Conservation (phyloP, 352 stramenopile species). For the Pythium brachiatum region DNA sequence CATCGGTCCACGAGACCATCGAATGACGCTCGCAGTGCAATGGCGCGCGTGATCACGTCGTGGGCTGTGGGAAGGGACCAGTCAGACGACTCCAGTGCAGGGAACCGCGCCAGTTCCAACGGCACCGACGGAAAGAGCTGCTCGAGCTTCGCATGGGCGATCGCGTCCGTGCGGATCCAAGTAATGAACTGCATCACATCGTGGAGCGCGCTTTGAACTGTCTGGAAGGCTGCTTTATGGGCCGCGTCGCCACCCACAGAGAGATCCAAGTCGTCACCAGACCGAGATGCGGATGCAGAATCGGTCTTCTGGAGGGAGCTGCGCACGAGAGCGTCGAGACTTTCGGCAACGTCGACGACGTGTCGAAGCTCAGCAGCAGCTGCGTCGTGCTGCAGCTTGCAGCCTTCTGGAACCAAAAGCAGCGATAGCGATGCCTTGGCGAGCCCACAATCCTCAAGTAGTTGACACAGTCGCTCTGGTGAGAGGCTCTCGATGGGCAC, state of each 20-base stretch:
- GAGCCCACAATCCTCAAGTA: constrained; percentile 29
- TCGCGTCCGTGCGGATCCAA: constrained; percentile 6
- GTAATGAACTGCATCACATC: constrained; percentile 9
- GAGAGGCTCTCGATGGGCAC: constrained; percentile 13
- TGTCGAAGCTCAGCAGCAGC: constrained; percentile 3
- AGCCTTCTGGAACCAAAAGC: constrained; percentile 14
- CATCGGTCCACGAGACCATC: constrained; percentile 12
- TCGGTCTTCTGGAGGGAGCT: background rate
- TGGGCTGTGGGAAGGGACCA: constrained; percentile 16
- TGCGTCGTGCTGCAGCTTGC: background rate
- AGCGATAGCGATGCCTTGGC: constrained; percentile 17
- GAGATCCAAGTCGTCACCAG: background rate
- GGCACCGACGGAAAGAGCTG: background rate
- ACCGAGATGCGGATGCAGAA: background rate
- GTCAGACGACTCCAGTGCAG: background rate
- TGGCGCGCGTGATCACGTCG: constrained; percentile 13
- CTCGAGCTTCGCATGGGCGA: background rate
- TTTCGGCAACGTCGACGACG: constrained; percentile 21
- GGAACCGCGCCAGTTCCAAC: constrained; percentile 5
- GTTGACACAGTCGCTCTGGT: background rate
- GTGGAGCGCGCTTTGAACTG: background rate
- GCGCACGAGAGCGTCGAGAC: constrained; percentile 8
- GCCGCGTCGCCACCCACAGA: background rate
- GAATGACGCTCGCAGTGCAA: constrained; percentile 8
- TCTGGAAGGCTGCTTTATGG: background rate